Evolutionary conservation across 768 basidiomycete species (phyloP).

Genomic region (Termitomyces sp.): DNA sequence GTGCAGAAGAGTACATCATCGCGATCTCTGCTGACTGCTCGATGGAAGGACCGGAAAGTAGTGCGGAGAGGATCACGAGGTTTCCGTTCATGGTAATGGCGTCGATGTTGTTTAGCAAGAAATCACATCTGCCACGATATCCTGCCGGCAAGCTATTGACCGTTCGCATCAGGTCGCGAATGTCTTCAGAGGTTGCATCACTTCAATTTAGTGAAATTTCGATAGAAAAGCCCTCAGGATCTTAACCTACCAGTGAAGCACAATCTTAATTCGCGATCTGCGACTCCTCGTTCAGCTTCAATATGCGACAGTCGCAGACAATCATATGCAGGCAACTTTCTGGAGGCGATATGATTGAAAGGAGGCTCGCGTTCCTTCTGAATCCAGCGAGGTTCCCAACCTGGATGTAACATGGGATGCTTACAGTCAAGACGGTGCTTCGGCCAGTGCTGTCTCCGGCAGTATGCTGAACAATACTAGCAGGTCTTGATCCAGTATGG

Average conservation of each 20-base stretch:
- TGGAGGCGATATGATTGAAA: slow-evolving; percentile 16
- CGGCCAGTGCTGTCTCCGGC: slow-evolving; percentile 29
- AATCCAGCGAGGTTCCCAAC: slow-evolving; percentile 31
- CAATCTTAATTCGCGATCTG: slow-evolving; percentile 23
- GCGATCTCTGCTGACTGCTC: slow-evolving; percentile 38
- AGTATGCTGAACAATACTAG: slow-evolving; percentile 30
- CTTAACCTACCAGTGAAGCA: too few species aligned
- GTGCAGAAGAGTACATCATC: slow-evolving; percentile 33
- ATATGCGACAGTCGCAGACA: slow-evolving; percentile 23
- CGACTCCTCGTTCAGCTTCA: slow-evolving; percentile 26
- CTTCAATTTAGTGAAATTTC: not conserved
- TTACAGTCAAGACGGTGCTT: slow-evolving; percentile 30
- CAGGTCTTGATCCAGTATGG: not conserved
- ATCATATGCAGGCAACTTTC: slow-evolving; percentile 25
- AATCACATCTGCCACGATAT: slow-evolving; percentile 30
- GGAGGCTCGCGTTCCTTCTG: slow-evolving; percentile 21
- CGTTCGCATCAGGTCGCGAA: slow-evolving; percentile 28
- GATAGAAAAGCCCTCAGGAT: slow-evolving; percentile 15
- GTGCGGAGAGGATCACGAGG: slow-evolving; percentile 31
- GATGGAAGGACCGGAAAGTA: slow-evolving; percentile 32
- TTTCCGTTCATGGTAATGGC: slow-evolving; percentile 32
- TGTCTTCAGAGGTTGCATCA: slow-evolving; percentile 25
- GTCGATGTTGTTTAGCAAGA: slow-evolving; percentile 33
- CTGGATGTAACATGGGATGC: slow-evolving; percentile 18
- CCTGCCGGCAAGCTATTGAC: slow-evolving; percentile 30